phyloP scores from a whole-genome alignment of 169 alveolate genomes.

The Eimeria tenella region DNA sequence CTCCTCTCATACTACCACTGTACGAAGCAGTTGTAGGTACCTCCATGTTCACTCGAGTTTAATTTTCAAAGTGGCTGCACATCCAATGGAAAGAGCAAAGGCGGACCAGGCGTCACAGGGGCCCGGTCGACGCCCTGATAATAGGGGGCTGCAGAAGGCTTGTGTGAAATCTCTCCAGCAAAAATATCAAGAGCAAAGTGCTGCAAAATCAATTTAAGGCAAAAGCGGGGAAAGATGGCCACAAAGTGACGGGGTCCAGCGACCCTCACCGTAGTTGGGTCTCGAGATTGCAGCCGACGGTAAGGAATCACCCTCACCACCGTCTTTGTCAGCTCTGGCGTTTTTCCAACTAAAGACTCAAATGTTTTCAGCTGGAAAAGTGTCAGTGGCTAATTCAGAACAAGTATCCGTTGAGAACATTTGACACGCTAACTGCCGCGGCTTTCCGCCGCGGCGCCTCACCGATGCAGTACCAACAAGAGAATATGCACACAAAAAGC shows the following conservation, averaged over 20 bases:
- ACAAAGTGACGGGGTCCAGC: neutral
- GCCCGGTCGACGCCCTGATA: no score
- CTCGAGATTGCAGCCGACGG: constrained; percentile 33
- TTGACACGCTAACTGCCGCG: constrained; percentile 23
- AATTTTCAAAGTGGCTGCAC: neutral
- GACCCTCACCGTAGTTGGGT: neutral
- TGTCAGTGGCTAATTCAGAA: neutral
- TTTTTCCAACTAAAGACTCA: neutral
- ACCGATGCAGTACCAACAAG: neutral
- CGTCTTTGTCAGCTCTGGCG: neutral
- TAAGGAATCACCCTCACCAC: neutral
- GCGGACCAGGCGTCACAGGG: no score
- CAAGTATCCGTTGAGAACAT: neutral
- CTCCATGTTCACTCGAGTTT: neutral
- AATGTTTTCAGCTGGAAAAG: neutral
- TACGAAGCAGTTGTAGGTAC: neutral
- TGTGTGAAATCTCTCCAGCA: no score
- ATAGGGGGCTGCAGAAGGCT: no score
- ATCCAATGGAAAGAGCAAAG: no score
- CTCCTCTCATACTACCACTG: neutral
- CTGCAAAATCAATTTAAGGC: neutral
- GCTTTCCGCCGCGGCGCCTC: constrained; percentile 20
- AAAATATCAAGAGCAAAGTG: neutral
- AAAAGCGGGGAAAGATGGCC: neutral
- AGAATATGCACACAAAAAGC: neutral